Conservation (phyloP, 2,329 filamentous ascomycete genomes). For the Didymella segeticola region DNA sequence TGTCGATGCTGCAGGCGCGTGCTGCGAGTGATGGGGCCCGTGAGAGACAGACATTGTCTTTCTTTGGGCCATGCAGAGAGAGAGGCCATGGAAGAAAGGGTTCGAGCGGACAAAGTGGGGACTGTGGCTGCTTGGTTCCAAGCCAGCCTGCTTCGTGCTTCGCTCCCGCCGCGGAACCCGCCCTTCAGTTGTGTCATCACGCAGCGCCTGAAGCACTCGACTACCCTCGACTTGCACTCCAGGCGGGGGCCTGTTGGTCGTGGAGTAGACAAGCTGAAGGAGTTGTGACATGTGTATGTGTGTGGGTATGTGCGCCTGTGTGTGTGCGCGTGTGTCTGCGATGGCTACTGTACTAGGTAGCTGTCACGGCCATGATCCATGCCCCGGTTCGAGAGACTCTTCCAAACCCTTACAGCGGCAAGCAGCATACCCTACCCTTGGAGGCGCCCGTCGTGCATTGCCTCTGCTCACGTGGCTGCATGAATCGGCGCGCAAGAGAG, state of each 20-base stretch:
- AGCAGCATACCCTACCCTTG: slow-evolving; percentile 16
- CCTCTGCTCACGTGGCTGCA: slow-evolving; percentile 20
- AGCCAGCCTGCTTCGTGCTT: too few species aligned
- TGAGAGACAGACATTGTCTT: too few species aligned
- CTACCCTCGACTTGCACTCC: background rate
- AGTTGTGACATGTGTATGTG: too few species aligned
- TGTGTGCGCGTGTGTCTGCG: too few species aligned
- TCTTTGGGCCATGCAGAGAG: background rate
- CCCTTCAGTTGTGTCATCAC: slow-evolving; percentile 17
- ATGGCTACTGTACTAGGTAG: too few species aligned
- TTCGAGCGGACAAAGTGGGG: slow-evolving; percentile 6
- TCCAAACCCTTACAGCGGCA: slow-evolving; percentile 24
- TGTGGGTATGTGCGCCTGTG: too few species aligned
- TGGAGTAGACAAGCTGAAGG: slow-evolving; percentile 9
- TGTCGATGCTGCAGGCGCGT: slow-evolving; percentile 8
- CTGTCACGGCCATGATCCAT: slow-evolving; percentile 3
- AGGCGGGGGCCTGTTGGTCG: slow-evolving; percentile 9
- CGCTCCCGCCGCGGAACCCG: slow-evolving; percentile 12
- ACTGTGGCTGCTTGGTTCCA: slow-evolving; percentile 14
- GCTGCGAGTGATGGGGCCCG: slow-evolving; percentile 10
- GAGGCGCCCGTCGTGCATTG: slow-evolving; percentile 17
- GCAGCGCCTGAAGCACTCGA: slow-evolving; percentile 16
- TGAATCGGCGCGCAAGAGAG: slow-evolving; percentile 12
- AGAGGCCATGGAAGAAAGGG: slow-evolving; percentile 9
- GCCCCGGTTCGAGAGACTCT: too few species aligned